Conservation (phyloP, 345 rosid genomes). For the Salix purpurea region DNA sequence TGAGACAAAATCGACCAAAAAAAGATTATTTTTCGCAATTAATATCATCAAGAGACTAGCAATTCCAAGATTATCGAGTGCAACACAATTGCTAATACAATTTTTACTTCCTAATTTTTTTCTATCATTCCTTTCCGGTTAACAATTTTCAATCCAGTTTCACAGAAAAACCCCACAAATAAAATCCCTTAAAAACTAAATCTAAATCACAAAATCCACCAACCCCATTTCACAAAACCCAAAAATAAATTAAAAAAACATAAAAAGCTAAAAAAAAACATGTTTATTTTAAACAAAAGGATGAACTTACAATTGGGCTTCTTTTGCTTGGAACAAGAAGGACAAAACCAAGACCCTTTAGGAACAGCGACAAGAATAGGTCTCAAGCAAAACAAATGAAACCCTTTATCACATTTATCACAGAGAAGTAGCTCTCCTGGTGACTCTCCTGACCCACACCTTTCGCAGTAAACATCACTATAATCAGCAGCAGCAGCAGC, state of each 20-base stretch:
- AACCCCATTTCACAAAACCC: not conserved
- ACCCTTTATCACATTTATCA: slow-evolving; percentile 23
- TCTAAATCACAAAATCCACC: not conserved
- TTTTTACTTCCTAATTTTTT: not conserved
- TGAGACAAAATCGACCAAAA: not conserved
- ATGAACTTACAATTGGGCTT: slow-evolving; percentile 6
- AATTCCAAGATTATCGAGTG: not conserved
- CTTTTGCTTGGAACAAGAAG: slow-evolving; percentile 18
- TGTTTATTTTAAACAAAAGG: not conserved
- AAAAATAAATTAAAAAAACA: not conserved
- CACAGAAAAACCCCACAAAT: not conserved
- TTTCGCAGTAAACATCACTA: slow-evolving; percentile 13
- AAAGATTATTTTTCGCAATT: not conserved
- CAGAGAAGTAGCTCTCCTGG: slow-evolving; percentile 29
- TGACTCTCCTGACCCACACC: slow-evolving; percentile 16
- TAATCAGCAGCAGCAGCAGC: not conserved
- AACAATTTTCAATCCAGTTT: not conserved
- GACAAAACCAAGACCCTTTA: slow-evolving; percentile 28
- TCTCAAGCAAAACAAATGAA: slow-evolving; percentile 25
- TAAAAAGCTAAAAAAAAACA: not conserved
- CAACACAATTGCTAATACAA: not conserved
- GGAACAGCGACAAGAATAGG: slow-evolving; percentile 28
- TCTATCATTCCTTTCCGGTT: not conserved
- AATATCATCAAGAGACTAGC: not conserved
- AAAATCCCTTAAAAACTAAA: not conserved